Conservation (phyloP, 2,329 filamentous ascomycete genomes). For the Neurospora sp. region DNA sequence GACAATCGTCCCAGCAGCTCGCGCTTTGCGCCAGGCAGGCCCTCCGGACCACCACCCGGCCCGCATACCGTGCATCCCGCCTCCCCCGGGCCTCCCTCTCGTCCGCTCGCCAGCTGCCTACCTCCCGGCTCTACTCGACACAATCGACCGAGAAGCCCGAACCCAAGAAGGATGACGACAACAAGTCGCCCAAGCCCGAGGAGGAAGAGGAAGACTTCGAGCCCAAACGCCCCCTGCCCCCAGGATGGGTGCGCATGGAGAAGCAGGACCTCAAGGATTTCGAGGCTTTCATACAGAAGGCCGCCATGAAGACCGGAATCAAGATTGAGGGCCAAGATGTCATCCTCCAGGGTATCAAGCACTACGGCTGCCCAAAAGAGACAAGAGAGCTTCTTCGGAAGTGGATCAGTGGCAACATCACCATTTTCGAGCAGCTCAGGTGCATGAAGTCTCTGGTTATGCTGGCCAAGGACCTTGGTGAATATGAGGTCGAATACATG, state of each 20-base stretch:
- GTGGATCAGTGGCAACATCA: not conserved
- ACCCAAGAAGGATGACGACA: constrained; percentile 9
- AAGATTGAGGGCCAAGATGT: constrained; percentile 18
- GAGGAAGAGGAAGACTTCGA: constrained; percentile 1
- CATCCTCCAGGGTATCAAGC: constrained; percentile 35
- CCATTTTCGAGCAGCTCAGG: not conserved
- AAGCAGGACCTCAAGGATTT: constrained; percentile 3
- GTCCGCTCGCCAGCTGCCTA: constrained; percentile 7
- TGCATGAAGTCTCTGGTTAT: constrained; percentile 48
- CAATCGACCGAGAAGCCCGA: constrained; percentile 9
- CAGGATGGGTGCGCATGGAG: constrained; percentile 1
- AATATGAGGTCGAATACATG: constrained; percentile 56
- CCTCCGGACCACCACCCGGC: constrained; percentile 16
- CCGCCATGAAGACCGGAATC: not conserved
- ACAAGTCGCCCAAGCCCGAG: constrained; percentile 2
- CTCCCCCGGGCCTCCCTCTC: constrained; percentile 12
- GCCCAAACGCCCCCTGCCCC: not conserved
- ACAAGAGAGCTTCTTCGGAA: constrained; percentile 22
- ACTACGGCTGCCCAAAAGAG: constrained; percentile 54
- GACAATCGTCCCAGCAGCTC: constrained; percentile 21
- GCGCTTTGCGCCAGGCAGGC: constrained; percentile 18
- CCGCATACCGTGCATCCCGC: constrained; percentile 14
- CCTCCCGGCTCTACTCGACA: constrained; percentile 19
- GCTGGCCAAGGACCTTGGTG: constrained; percentile 56
- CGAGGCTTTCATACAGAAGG: not conserved